Evolutionary conservation across 768 basidiomycete species (phyloP), one percentile per base, ranked within the genome.

Genomic region (Mycena leptocephala): DNA sequence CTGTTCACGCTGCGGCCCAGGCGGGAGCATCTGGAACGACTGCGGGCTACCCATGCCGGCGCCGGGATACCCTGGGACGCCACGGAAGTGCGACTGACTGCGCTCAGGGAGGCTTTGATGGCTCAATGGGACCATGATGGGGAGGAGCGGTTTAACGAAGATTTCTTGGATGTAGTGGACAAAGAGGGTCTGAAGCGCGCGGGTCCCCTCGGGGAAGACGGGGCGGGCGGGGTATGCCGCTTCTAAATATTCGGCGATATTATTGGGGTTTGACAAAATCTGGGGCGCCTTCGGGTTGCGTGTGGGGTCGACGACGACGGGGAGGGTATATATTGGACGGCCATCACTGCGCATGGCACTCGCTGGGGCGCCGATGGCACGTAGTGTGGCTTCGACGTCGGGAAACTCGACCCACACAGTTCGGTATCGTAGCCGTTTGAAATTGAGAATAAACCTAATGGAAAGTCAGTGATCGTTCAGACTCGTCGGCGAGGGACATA

Each of bases 231-330:
- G 94, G 78, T 93, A 95, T 0, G 90, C 85, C 7, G 86, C 83
- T 78, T 95, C 95, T 32, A 95, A 90, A 80, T 95, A 95, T 78
- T 95, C 93, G 2, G 92, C 92, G 72, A 95, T 95, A 68, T 82
- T 85, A 80, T 91, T 91, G 20, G 89, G 61, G 64, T 88, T 86
- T 18, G 89, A 84, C 32, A 90, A 82, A 24, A 89, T 84, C 53
- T 87, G 77, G 4, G 89, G 88, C 0, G 77, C 70, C 2, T 71
- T 77, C 20, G 81, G 79, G 10, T 85, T 81, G 0, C 82, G 81
- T 22, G 84, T 84, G 0, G 88, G 86, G 75, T 91, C 91, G 59
- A 89, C 79, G 75, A 92, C 88, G 48, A 88, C 92, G 8, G 95
- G 95, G 16, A 95, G 89, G 26, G 92, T 90, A 82, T 93, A 95